These are phyloP conservation scores for Mycena metata DNA, from an alignment of 768 basidiomycete species.

Conservation along the genomic window DNA sequence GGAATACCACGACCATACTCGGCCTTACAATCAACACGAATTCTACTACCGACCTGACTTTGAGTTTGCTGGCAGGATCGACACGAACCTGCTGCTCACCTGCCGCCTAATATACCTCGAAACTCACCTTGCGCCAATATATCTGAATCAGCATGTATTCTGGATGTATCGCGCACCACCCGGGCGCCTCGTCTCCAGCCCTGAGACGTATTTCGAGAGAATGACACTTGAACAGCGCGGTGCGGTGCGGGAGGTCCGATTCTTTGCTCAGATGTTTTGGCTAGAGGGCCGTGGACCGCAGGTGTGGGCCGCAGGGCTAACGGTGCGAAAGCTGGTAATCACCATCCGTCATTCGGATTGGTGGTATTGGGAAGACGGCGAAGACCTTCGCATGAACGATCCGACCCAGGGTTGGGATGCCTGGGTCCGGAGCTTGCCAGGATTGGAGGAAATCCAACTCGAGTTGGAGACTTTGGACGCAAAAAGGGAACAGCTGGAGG, in stretches of 20 bases:
- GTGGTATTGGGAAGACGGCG: constrained; percentile 43
- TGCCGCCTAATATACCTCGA: constrained; percentile 43
- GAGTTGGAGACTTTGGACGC: constrained; percentile 45
- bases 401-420: constrained; percentile 30
- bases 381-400: constrained; percentile 29
- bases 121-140: constrained; percentile 37
- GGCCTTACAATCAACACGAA: constrained; percentile 32
- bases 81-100: constrained; percentile 38
- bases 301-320: constrained; percentile 11
- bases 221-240: constrained; percentile 37
- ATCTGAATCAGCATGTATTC: constrained; percentile 40
- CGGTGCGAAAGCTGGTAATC: constrained; percentile 33
- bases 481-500: constrained; percentile 39
- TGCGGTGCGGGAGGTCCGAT: constrained; percentile 36
- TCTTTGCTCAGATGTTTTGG: constrained; percentile 42
- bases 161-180: constrained; percentile 37
- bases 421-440: constrained; percentile 22
- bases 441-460: constrained; percentile 38
- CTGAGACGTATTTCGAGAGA: constrained; percentile 29
- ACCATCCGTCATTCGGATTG: constrained; percentile 43
- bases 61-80: constrained; percentile 27
- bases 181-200: constrained; percentile 13
- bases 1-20: constrained; percentile 35
- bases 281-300: constrained; percentile 28
- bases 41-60: constrained; percentile 41